Conservation (phyloP, 2,329 filamentous ascomycete genomes). For the Epichloe glyceriae region DNA sequence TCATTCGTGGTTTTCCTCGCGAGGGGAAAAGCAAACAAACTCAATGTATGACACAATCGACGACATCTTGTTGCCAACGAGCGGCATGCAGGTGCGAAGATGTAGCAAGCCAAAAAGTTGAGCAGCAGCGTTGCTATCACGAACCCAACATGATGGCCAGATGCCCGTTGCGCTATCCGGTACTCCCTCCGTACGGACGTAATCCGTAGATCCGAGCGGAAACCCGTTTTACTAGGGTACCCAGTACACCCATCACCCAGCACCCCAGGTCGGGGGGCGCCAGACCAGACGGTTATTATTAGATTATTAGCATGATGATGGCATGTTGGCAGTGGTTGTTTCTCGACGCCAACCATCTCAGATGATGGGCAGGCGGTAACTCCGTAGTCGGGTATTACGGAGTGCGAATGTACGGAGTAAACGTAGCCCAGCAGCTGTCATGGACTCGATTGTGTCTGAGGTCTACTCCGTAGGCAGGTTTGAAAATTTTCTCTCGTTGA, state of each 20-base stretch:
- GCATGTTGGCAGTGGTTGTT: neutral
- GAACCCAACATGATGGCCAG: neutral
- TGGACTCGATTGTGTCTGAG: neutral
- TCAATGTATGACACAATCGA: neutral
- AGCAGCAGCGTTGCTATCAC: neutral
- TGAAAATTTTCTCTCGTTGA: too few relatives aligned
- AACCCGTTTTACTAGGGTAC: neutral
- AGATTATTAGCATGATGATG: too few relatives aligned
- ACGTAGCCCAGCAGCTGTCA: neutral
- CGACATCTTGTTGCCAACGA: neutral
- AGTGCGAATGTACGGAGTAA: too few relatives aligned
- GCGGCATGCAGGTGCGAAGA: too few relatives aligned
- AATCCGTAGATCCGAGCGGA: neutral
- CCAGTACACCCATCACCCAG: too few relatives aligned
- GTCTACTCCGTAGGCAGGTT: neutral
- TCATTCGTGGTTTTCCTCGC: slow-evolving; percentile 2
- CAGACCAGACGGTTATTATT: too few relatives aligned
- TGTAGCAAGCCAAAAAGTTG: too few relatives aligned
- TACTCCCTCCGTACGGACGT: neutral
- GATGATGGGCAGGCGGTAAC: neutral
- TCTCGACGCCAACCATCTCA: neutral
- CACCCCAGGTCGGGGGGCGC: too few relatives aligned
- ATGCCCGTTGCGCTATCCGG: neutral
- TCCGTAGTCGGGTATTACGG: too few relatives aligned
- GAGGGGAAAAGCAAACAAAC: neutral